A percentile compares a stretch with the other conserved stretches of the same genome.
Evolutionary conservation across 2,329 filamentous ascomycete genomes (phyloP).

Genomic region (Talaromyces sp.): DNA sequence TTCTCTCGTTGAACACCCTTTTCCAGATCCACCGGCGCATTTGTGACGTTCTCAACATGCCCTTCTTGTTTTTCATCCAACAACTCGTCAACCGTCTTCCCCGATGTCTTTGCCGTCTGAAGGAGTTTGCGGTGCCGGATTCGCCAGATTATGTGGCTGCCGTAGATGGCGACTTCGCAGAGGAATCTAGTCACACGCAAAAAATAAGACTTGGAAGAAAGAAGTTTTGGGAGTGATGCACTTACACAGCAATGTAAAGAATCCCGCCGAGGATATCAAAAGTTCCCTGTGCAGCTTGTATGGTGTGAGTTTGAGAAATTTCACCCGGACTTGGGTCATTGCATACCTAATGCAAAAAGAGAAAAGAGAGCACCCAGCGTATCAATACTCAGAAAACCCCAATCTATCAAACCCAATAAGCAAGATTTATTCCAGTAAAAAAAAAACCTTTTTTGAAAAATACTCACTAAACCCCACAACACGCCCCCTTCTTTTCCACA

Average conservation of each 20-base stretch:
- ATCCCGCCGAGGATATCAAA: conserved; percentile 59
- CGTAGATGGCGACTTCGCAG: conserved; percentile 57
- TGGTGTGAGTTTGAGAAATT: background rate
- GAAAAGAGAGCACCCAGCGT: conserved; percentile 60
- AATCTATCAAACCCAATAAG: conserved; percentile 30
- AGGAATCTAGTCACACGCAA: conserved; percentile 41
- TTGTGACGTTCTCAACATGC: background rate
- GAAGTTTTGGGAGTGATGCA: background rate
- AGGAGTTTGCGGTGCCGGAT: conserved; percentile 51
- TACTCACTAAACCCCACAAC: conserved; percentile 56
- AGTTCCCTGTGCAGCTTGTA: conserved; percentile 51
- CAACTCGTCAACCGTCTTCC: conserved; percentile 54
- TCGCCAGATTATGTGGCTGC: conserved; percentile 56
- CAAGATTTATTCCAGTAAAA: background rate
- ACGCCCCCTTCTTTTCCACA: conserved; percentile 57
- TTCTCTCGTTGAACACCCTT: background rate
- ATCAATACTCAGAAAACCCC: conserved; percentile 57
- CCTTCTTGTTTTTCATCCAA: conserved; percentile 14
- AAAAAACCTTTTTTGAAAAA: background rate
- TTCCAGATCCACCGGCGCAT: background rate
- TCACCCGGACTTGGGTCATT: background rate
- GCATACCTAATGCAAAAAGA: conserved; percentile 53
- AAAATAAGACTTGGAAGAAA: background rate
- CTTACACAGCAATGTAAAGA: conserved; percentile 57
- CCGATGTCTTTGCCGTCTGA: conserved; percentile 46